A percentile compares a stretch with the other conserved stretches of the same genome.
These are phyloP conservation scores for Talaromyces sp. DNA, from an alignment of 2,329 filamentous ascomycete species.

Conservation along the genomic window DNA sequence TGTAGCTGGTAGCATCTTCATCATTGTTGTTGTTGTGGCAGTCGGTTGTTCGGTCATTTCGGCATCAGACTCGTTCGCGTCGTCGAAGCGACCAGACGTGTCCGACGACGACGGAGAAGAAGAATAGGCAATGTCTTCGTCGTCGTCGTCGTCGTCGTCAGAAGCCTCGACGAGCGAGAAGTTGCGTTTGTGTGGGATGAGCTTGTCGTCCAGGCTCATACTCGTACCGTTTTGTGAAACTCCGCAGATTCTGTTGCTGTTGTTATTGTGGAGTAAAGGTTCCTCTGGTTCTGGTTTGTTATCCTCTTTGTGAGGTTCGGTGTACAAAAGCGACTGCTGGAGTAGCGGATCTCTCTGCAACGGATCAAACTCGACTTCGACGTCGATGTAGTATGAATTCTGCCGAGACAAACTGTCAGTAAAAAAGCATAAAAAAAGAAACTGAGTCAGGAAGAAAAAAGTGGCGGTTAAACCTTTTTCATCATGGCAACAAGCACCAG, in stretches of 20 bases:
- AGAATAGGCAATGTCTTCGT: too few species aligned
- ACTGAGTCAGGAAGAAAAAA: too few species aligned
- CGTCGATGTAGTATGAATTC: slow-evolving; percentile 10
- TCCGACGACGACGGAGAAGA: slow-evolving; percentile 21
- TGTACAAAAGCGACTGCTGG: slow-evolving; percentile 17
- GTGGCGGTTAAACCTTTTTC: not conserved
- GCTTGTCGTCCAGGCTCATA: too few species aligned
- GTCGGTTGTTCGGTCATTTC: slow-evolving; percentile 6
- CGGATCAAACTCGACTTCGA: slow-evolving; percentile 15
- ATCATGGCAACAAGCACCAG: not conserved
- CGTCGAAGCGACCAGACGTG: slow-evolving; percentile 29
- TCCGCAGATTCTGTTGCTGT: too few species aligned
- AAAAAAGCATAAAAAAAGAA: not conserved
- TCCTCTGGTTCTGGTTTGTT: not conserved
- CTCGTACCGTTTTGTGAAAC: too few species aligned
- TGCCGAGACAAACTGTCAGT: not conserved
- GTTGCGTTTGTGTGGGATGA: slow-evolving; percentile 21
- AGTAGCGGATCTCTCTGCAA: slow-evolving; percentile 19
- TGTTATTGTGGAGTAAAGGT: not conserved
- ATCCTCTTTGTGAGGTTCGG: slow-evolving; percentile 10
- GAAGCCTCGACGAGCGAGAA: slow-evolving; percentile 16
- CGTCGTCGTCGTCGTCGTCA: slow-evolving; percentile 14
- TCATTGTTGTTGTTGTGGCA: slow-evolving; percentile 14
- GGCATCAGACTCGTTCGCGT: slow-evolving; percentile 22
- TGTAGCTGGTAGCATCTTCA: not conserved